A percentile compares a stretch with the other conserved stretches of the same genome.
Evolutionary conservation across 164 flowering plant genomes (phyloP).

Genomic region (Umbilicus rupestris): DNA sequence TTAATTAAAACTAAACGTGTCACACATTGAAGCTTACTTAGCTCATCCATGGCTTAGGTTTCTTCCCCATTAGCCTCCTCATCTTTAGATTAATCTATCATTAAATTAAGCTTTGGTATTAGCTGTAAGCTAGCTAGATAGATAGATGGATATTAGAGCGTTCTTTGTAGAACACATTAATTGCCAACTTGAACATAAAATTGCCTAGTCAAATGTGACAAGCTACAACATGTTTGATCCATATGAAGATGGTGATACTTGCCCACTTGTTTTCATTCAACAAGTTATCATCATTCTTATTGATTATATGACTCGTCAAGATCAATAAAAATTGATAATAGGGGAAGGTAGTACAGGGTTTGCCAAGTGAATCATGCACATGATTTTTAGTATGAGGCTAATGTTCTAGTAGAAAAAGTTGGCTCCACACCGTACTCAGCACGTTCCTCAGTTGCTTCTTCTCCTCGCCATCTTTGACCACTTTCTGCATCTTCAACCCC

Average conservation of each 20-base stretch:
- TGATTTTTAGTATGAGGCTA: too few species aligned
- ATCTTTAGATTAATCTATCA: not conserved
- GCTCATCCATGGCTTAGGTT: not conserved
- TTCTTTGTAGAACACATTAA: not conserved
- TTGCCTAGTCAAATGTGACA: not conserved
- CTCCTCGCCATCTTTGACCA: not conserved
- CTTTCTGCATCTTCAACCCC: not conserved
- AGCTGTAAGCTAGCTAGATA: not conserved
- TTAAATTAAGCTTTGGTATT: not conserved
- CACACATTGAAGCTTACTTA: not conserved
- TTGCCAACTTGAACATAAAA: not conserved
- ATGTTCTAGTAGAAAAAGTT: not conserved
- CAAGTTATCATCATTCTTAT: not conserved
- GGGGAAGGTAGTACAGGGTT: too few species aligned
- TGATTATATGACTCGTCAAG: too few species aligned
- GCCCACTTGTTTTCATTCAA: not conserved
- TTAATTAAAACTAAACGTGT: not conserved
- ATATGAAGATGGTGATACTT: not conserved
- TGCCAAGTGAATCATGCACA: too few species aligned
- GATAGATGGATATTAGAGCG: too few species aligned
- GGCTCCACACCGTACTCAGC: not conserved
- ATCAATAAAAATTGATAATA: too few species aligned
- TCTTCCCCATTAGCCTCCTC: not conserved
- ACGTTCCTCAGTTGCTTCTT: constrained; percentile 1
- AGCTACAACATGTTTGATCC: not conserved